Percentiles rank a stretch among this genome's conserved stretches.
Evolutionary conservation across 2,329 filamentous ascomycete genomes (phyloP).

Genomic region (Exophiala aquamarina): DNA sequence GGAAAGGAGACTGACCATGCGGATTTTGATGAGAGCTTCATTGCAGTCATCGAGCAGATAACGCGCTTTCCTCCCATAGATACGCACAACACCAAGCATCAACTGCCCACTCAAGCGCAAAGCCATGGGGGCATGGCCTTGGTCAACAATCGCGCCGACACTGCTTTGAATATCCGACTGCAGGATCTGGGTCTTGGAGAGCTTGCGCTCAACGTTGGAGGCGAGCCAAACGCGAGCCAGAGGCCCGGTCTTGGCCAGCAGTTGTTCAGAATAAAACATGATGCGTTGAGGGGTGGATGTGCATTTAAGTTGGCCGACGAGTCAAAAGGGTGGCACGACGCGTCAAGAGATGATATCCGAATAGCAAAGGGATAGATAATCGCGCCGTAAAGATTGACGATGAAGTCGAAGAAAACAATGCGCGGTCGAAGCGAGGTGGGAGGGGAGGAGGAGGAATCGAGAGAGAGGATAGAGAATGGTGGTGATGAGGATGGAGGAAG

Average conservation of each 20-base stretch:
- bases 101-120: slow-evolving; percentile 91
- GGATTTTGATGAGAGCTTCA: slow-evolving; percentile 95
- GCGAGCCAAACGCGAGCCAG: slow-evolving; percentile 97
- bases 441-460: background rate
- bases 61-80: slow-evolving; percentile 95
- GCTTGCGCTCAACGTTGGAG: slow-evolving; percentile 96
- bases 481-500: background rate
- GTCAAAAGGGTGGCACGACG: slow-evolving; percentile 6
- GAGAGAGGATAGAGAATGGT: background rate
- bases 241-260: slow-evolving; percentile 94
- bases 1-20: slow-evolving; percentile 76
- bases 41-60: slow-evolving; percentile 97
- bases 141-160: slow-evolving; percentile 91
- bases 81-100: slow-evolving; percentile 90
- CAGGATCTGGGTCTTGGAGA: slow-evolving; percentile 93
- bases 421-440: background rate
- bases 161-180: slow-evolving; percentile 94
- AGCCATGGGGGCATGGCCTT: slow-evolving; percentile 90
- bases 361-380: background rate
- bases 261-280: slow-evolving; percentile 98
- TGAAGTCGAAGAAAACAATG: background rate
- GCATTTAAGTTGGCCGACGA: too few relatives aligned
- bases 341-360: slow-evolving; percentile 9
- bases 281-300: slow-evolving; percentile 13
- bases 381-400: background rate